Evolutionary conservation across 345 rosid species (phyloP).

Genomic region (Rhodamnia argentea): DNA sequence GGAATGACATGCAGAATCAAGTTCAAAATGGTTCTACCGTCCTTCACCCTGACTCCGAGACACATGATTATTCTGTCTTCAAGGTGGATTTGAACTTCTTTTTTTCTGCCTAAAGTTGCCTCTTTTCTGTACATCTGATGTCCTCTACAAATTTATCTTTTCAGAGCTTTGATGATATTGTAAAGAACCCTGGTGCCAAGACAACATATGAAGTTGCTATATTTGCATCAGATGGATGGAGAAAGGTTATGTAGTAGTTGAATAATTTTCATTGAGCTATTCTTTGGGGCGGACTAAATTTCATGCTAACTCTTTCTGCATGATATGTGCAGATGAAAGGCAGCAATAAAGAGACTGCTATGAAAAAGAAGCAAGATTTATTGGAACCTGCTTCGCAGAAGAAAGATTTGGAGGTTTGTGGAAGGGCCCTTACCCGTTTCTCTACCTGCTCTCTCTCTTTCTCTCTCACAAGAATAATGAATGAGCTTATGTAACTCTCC

Average conservation of each 20-base stretch:
- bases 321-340: background rate
- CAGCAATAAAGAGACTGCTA: slow-evolving; percentile 18
- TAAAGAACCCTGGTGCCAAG: slow-evolving; percentile 42
- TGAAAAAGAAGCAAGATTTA: slow-evolving; percentile 18
- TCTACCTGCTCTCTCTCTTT: background rate
- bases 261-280: background rate
- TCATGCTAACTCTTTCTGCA: background rate
- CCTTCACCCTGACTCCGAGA: slow-evolving; percentile 24
- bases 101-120: background rate
- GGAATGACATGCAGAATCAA: slow-evolving; percentile 18
- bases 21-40: slow-evolving; percentile 9
- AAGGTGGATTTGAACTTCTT: slow-evolving; percentile 25
- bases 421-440: background rate
- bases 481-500: background rate
- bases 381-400: slow-evolving; percentile 9
- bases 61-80: slow-evolving; percentile 21
- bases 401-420: slow-evolving; percentile 32
- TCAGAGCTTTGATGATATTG: slow-evolving; percentile 42
- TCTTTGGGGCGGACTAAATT: background rate
- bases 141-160: background rate
- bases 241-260: slow-evolving; percentile 38
- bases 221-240: slow-evolving; percentile 60
- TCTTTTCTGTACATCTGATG: background rate
- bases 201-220: slow-evolving; percentile 76
- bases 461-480: background rate